phyloP scores from a whole-genome alignment of 2,329 filamentous ascomycete species.

The Beauveria asiatica region DNA sequence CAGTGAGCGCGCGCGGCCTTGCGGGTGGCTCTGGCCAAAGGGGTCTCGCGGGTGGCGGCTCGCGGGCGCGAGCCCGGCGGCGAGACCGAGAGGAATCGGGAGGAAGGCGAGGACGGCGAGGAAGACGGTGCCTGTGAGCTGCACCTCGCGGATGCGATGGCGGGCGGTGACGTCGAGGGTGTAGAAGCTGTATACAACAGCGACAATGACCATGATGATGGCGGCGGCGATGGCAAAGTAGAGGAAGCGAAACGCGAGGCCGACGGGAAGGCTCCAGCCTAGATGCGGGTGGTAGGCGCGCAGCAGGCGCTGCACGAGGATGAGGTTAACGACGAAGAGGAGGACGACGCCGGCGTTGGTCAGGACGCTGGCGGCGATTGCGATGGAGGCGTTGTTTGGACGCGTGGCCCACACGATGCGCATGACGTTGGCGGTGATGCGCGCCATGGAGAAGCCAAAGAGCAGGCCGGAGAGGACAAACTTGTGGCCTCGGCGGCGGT shows the following conservation, averaged over 20 bases:
- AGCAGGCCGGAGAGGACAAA: conserved; percentile 51
- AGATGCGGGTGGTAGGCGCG: conserved; percentile 62
- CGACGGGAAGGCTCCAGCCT: conserved; percentile 56
- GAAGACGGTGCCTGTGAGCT: conserved; percentile 58
- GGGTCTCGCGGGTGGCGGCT: conserved; percentile 37
- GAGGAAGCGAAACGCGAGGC: conserved; percentile 45
- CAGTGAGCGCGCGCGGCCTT: conserved; percentile 52
- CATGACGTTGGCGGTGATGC: conserved; percentile 41
- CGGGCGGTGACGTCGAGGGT: conserved; percentile 46
- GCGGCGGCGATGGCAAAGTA: conserved; percentile 49
- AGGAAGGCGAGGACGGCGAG: conserved; percentile 58
- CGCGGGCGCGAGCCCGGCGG: conserved; percentile 29
- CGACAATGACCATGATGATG: conserved; percentile 58
- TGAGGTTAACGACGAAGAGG: conserved; percentile 68
- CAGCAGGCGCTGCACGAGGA: conserved; percentile 68
- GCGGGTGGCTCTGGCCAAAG: conserved; percentile 51
- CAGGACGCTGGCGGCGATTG: conserved; percentile 58
- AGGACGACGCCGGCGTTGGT: conserved; percentile 66
- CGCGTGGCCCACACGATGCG: conserved; percentile 45
- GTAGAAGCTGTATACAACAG: conserved; percentile 57
- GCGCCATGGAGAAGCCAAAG: conserved; percentile 51
- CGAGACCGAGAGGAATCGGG: conserved; percentile 44
- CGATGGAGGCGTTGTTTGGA: conserved; percentile 31
- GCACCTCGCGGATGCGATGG: conserved; percentile 50
- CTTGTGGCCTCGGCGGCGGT: conserved; percentile 40